Evolutionary conservation across 257 asterid genomes (phyloP), one percentile per base, ranked within the genome.

Genomic region (Mitragyna speciosa): DNA sequence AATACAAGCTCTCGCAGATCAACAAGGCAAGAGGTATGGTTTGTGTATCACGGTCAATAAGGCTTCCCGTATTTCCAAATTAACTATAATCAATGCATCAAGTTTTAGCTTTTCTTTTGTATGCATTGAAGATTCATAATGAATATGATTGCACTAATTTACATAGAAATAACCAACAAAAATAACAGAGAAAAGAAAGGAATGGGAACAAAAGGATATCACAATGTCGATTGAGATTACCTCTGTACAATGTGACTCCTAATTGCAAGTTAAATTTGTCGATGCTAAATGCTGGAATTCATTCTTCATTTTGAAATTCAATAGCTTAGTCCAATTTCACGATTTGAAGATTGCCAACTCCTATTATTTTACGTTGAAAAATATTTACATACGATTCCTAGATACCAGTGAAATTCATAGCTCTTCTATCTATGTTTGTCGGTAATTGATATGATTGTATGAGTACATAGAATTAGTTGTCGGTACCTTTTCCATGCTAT

Each of bases 1-100:
- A 80, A 69, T 81, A 87, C 83, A 47, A 43, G 84, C 72, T 79
- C 87, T 56, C 72, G 61, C 70, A 78, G 82, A 30, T 78, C 84
- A 16, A 12, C 63, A 20, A 77, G 72, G 36, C 79, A 81, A 22
- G 78, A 88, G 97, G 98, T 89, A 90, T 80, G 73, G 3, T 39
- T 69, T 49, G 31, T 61, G 33, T 36, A 31, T 24, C 36, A 19
- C 61, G 20, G 51, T 74, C 3, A 70, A 56, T 30, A 17, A 30
- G 19, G 30, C 77, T 49, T 73, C n/a, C 66, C 45, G 9, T 52
- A 19, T 19, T 73, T 16, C 49, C 2, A 10, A 15, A 15, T 66
- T 30, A 70, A 30, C 30, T 70, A 12, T 43, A 41, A 11, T 36
- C 4, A 36, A 36, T 36, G 4, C 4, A 36, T 36, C 41, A 36